Conservation (phyloP, 2,329 filamentous ascomycete species). For the Trichoderma atroviride region DNA sequence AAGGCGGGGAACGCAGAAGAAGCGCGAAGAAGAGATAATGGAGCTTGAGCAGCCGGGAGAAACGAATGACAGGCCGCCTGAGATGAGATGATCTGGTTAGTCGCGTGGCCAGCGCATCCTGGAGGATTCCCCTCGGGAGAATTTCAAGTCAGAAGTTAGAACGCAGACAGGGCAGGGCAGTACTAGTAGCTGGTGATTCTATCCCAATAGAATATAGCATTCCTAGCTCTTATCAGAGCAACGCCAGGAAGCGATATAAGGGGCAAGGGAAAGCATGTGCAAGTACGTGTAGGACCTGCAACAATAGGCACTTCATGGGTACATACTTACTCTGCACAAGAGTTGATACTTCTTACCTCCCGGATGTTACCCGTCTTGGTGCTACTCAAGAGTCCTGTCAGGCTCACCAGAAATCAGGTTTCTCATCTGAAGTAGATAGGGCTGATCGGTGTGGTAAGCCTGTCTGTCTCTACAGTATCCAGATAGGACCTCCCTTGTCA, state of each 20-base stretch:
- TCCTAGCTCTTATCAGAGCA: background rate
- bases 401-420: background rate
- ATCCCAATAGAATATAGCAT: background rate
- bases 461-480: background rate
- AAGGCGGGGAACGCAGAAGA: background rate
- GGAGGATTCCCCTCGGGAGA: background rate
- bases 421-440: background rate
- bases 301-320: background rate
- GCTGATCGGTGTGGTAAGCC: background rate
- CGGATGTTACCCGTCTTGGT: background rate
- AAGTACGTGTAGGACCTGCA: background rate
- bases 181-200: background rate
- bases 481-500: background rate
- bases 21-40: background rate
- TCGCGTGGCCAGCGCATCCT: background rate
- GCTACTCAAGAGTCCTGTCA: background rate
- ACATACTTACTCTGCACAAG: background rate
- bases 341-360: too few species aligned
- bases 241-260: background rate
- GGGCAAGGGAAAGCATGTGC: too few species aligned
- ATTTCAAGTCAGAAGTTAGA: background rate
- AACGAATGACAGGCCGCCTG: background rate
- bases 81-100: background rate
- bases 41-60: background rate
- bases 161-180: background rate